These are phyloP conservation scores for Rhodocollybia butyracea DNA, from an alignment of 768 basidiomycete genomes.

Conservation along the genomic window DNA sequence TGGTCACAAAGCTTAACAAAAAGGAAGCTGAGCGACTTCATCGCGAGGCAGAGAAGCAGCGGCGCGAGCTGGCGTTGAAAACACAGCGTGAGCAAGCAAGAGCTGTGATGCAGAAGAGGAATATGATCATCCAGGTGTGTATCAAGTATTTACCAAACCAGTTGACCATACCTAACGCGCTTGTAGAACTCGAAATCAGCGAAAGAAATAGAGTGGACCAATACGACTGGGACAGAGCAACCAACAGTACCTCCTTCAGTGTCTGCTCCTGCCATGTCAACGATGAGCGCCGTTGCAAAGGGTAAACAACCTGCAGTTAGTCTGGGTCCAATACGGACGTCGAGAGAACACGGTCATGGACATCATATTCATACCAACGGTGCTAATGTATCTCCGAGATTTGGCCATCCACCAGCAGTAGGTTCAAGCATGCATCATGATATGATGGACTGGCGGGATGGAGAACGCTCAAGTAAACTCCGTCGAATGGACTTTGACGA, in stretches of 20 bases:
- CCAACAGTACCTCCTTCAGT: conserved; percentile 36
- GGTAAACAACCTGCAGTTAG: background rate
- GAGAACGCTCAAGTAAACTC: conserved; percentile 70
- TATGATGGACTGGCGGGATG: conserved; percentile 24
- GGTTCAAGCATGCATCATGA: background rate
- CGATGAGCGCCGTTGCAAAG: conserved; percentile 19
- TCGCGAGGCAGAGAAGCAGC: conserved; percentile 81
- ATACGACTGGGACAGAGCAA: conserved; percentile 39
- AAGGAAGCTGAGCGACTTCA: conserved; percentile 51
- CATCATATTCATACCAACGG: conserved; percentile 33
- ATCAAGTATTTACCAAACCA: too few species aligned
- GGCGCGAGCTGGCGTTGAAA: conserved; percentile 70
- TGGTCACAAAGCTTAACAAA: background rate
- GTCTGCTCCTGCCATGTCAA: conserved; percentile 38
- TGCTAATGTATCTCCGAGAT: conserved; percentile 28
- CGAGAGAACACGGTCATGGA: conserved; percentile 40
- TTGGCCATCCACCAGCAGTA: background rate
- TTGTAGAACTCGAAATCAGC: background rate
- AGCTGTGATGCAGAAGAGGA: conserved; percentile 89
- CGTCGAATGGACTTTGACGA: conserved; percentile 84
- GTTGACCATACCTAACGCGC: too few species aligned
- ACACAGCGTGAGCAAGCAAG: conserved; percentile 84
- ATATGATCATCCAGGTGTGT: conserved; percentile 67
- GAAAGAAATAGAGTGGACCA: conserved; percentile 54
- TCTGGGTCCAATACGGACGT: conserved; percentile 51